Conservation (phyloP, 2,329 filamentous ascomycete species). For the Aphanocladium album region DNA sequence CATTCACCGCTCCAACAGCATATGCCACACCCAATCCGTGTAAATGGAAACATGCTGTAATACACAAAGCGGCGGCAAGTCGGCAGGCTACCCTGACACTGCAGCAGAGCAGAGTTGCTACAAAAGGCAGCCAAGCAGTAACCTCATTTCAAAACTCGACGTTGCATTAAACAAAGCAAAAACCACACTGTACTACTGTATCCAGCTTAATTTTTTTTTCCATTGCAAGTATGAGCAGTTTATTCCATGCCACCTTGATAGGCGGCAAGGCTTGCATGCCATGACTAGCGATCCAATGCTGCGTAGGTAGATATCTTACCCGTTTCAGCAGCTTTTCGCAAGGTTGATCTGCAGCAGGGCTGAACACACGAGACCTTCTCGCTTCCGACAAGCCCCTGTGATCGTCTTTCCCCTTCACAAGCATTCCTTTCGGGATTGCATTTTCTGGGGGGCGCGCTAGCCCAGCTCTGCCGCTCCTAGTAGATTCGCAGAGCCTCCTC, state of each 20-base stretch:
- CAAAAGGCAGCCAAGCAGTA: background rate
- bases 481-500: background rate
- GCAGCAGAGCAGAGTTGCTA: background rate
- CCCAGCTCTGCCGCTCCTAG: background rate
- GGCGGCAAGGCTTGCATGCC: background rate
- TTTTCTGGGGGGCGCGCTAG: background rate
- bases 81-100: background rate
- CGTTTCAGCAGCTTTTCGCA: background rate
- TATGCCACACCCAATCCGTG: background rate
- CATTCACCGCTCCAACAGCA: background rate
- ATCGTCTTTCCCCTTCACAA: too few relatives aligned
- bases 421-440: too few relatives aligned
- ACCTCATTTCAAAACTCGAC: background rate
- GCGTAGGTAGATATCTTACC: background rate
- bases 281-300: background rate
- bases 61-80: background rate
- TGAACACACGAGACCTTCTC: background rate
- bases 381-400: too few relatives aligned
- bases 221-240: too few relatives aligned
- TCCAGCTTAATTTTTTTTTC: background rate
- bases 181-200: background rate
- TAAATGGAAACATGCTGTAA: background rate
- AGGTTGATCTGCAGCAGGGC: background rate
- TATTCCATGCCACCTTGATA: background rate
- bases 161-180: background rate